These are phyloP conservation scores for Lipomyces starkeyi DNA, from an alignment of 805 yeast species.

Conservation along the genomic window DNA sequence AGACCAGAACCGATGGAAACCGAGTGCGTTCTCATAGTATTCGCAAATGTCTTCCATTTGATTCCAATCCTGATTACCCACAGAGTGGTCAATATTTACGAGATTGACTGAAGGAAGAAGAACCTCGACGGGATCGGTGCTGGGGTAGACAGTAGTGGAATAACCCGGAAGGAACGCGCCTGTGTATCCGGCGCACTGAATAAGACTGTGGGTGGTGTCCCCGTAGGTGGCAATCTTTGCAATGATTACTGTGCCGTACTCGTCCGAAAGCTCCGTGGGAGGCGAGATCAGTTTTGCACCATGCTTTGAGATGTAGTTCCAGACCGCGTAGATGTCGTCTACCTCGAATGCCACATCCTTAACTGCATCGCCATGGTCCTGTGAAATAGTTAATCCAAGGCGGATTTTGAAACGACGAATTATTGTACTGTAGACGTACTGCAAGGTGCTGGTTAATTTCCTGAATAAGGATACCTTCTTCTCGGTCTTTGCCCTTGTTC, in stretches of 20 bases:
- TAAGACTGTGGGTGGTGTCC: slow-evolving; percentile 71
- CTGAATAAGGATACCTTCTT: slow-evolving; percentile 34
- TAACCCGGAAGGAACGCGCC: slow-evolving; percentile 62
- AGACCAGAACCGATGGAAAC: slow-evolving; percentile 82
- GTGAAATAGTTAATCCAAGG: slow-evolving; percentile 25
- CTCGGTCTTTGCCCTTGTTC: slow-evolving; percentile 20
- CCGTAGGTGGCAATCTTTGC: slow-evolving; percentile 63
- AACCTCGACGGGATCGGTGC: slow-evolving; percentile 33
- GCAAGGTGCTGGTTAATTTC: slow-evolving; percentile 36
- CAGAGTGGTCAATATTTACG: slow-evolving; percentile 71
- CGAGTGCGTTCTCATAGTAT: slow-evolving; percentile 61
- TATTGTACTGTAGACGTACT: background rate
- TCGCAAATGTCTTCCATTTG: slow-evolving; percentile 63
- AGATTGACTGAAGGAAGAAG: slow-evolving; percentile 50
- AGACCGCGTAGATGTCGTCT: slow-evolving; percentile 54
- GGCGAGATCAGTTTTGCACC: slow-evolving; percentile 57
- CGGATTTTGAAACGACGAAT: background rate
- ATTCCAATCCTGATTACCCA: slow-evolving; percentile 79
- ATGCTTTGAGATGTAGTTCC: slow-evolving; percentile 53
- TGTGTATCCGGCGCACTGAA: slow-evolving; percentile 51
- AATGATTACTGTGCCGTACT: slow-evolving; percentile 55
- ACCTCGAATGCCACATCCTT: slow-evolving; percentile 74
- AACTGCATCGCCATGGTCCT: slow-evolving; percentile 75
- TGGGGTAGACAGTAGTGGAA: slow-evolving; percentile 22
- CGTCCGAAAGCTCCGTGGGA: slow-evolving; percentile 49